Conservation (phyloP, 2,329 filamentous ascomycete species). For the Metarhizium brunneum region DNA sequence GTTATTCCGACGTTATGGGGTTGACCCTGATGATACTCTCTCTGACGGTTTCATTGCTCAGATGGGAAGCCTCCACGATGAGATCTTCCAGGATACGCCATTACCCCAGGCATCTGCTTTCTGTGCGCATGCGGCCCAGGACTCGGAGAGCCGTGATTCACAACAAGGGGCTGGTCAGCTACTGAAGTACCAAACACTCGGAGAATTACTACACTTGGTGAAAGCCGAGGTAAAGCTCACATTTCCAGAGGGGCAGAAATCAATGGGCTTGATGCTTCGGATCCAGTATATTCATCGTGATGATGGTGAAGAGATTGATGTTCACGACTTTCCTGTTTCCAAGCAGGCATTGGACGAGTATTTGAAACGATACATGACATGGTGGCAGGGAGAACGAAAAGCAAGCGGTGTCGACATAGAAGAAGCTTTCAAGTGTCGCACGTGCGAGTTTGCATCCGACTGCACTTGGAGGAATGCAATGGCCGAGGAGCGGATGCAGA, state of each 20-base stretch:
- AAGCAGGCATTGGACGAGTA: constrained; percentile 54
- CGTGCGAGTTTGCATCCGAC: constrained; percentile 70
- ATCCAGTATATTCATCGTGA: constrained; percentile 45
- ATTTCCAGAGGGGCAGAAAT: constrained; percentile 39
- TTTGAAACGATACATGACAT: constrained; percentile 61
- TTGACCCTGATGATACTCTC: constrained; percentile 58
- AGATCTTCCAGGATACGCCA: constrained; percentile 45
- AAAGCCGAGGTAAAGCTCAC: constrained; percentile 38
- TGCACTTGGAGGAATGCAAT: constrained; percentile 71
- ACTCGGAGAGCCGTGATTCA: neutral
- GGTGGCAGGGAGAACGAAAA: constrained; percentile 73
- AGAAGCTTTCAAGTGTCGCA: constrained; percentile 80
- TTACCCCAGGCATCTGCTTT: constrained; percentile 21
- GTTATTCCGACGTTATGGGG: constrained; percentile 62
- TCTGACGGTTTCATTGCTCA: constrained; percentile 73
- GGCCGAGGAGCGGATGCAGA: constrained; percentile 36
- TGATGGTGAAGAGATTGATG: constrained; percentile 44
- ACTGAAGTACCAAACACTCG: constrained; percentile 38
- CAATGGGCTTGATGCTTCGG: constrained; percentile 40
- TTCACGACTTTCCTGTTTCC: constrained; percentile 58
- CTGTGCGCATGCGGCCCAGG: neutral
- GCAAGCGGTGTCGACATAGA: constrained; percentile 70
- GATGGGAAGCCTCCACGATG: constrained; percentile 59
- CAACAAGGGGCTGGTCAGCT: constrained; percentile 14
- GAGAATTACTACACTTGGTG: constrained; percentile 37